phyloP scores from a whole-genome alignment of 2,329 filamentous ascomycete species.

The Teratosphaeria viscida region DNA sequence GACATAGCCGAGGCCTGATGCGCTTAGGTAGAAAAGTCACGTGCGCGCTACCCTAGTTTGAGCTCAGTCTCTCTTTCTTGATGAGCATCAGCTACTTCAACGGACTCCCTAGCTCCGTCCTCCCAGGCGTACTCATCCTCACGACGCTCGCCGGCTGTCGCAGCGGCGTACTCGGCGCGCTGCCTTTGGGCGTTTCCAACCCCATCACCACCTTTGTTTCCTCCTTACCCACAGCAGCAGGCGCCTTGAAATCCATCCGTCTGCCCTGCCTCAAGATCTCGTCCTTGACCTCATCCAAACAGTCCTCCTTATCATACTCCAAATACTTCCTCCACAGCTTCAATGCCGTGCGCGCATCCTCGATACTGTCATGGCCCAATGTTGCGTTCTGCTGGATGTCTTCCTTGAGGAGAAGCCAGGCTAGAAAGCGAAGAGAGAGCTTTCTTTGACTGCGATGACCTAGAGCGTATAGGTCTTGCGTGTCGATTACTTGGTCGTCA shows the following conservation, averaged over 20 bases:
- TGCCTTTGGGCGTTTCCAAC: constrained; percentile 15
- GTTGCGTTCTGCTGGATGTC: constrained; percentile 74
- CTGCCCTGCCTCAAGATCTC: constrained; percentile 66
- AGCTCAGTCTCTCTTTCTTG: neutral
- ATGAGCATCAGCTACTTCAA: constrained; percentile 12
- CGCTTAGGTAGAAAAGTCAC: neutral
- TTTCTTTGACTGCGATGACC: constrained; percentile 65
- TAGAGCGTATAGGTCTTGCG: constrained; percentile 82
- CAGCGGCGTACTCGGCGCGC: constrained; percentile 25
- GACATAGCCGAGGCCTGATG: neutral
- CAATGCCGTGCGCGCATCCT: constrained; percentile 84
- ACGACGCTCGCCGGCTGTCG: constrained; percentile 11
- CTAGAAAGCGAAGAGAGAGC: constrained; percentile 80
- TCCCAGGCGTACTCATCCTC: constrained; percentile 14
- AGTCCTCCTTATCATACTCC: constrained; percentile 77
- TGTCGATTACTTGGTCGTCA: constrained; percentile 82
- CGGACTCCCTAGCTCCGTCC: constrained; percentile 25
- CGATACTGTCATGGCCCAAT: constrained; percentile 74
- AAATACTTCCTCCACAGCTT: constrained; percentile 83
- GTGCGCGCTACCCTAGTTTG: neutral
- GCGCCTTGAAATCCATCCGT: constrained; percentile 37
- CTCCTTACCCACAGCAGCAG: constrained; percentile 14
- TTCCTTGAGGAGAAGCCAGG: constrained; percentile 83
- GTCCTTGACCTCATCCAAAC: constrained; percentile 71
- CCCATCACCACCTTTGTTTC: constrained; percentile 4